Evolutionary conservation across 768 basidiomycete species (phyloP).

Genomic region (Coprinopsis cinerea): DNA sequence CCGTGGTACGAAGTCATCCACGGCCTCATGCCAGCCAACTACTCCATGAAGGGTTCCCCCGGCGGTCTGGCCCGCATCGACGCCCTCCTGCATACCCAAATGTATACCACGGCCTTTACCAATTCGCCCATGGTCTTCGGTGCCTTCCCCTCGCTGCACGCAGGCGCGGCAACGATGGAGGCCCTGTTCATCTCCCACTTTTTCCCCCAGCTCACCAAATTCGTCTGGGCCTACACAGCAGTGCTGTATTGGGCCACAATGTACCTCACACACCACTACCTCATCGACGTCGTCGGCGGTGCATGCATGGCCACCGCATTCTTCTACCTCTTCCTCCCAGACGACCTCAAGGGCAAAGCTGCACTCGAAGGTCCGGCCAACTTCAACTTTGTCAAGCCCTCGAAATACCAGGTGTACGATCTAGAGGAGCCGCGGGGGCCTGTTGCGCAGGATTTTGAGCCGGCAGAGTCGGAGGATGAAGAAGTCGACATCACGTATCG

Average conservation of each 20-base stretch:
- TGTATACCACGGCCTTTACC: slow-evolving; percentile 77
- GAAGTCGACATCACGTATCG: slow-evolving; percentile 67
- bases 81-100: slow-evolving; percentile 66
- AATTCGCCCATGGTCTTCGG: slow-evolving; percentile 93
- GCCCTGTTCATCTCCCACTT: slow-evolving; percentile 94
- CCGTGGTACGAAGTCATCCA: slow-evolving; percentile 99
- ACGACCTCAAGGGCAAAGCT: slow-evolving; percentile 57
- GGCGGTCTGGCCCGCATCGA: slow-evolving; percentile 94
- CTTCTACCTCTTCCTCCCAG: slow-evolving; percentile 87
- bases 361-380: slow-evolving; percentile 45
- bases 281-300: slow-evolving; percentile 95
- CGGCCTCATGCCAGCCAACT: slow-evolving; percentile 92
- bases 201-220: slow-evolving; percentile 68
- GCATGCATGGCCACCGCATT: slow-evolving; percentile 82
- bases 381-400: slow-evolving; percentile 25
- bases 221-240: slow-evolving; percentile 78
- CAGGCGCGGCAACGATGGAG: slow-evolving; percentile 85
- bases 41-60: slow-evolving; percentile 86
- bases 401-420: slow-evolving; percentile 76
- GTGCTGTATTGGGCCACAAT: slow-evolving; percentile 97
- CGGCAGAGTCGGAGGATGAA: slow-evolving; percentile 54
- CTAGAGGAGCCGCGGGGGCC: slow-evolving; percentile 51
- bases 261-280: slow-evolving; percentile 98
- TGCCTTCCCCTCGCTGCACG: slow-evolving; percentile 92
- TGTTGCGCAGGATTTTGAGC: slow-evolving; percentile 47